Conservation (phyloP, 2,329 filamentous ascomycete species). For the Didymella pomorum region DNA sequence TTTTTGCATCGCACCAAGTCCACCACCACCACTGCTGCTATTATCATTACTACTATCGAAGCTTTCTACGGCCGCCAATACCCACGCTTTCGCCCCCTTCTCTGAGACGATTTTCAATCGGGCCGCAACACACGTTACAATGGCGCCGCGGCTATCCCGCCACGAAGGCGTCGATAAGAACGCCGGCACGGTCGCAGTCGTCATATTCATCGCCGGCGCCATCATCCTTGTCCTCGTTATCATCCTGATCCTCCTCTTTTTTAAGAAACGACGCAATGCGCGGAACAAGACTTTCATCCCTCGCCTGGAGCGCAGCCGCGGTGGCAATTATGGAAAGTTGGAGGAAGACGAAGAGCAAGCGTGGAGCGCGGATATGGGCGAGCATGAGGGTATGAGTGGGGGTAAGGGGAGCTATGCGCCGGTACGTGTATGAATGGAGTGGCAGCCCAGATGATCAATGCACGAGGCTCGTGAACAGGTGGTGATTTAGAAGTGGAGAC, state of each 20-base stretch:
- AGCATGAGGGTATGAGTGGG: background rate
- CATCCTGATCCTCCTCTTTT: constrained; percentile 9
- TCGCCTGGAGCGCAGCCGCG: constrained; percentile 4
- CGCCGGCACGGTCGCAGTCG: constrained; percentile 12
- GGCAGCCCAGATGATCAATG: no score
- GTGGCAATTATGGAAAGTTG: constrained; percentile 11
- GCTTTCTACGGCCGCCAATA: background rate
- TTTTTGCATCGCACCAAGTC: background rate
- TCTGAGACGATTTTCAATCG: background rate
- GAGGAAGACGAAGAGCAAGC: constrained; percentile 20
- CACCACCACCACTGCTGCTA: no score
- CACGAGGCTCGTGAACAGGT: no score
- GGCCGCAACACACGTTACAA: background rate
- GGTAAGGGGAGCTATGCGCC: constrained; percentile 12
- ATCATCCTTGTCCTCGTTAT: constrained; percentile 16
- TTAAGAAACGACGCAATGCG: constrained; percentile 9
- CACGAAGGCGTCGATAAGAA: background rate
- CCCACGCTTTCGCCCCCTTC: background rate
- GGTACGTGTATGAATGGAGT: background rate
- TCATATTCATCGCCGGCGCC: constrained; percentile 15
- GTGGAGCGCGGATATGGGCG: constrained; percentile 19
- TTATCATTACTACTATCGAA: no score
- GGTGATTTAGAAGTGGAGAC: no score
- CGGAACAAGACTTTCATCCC: constrained; percentile 1
- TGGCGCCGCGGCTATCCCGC: background rate